Evolutionary conservation across 106 monocot genomes (phyloP).

Genomic region (Narthecium ossifragum): DNA sequence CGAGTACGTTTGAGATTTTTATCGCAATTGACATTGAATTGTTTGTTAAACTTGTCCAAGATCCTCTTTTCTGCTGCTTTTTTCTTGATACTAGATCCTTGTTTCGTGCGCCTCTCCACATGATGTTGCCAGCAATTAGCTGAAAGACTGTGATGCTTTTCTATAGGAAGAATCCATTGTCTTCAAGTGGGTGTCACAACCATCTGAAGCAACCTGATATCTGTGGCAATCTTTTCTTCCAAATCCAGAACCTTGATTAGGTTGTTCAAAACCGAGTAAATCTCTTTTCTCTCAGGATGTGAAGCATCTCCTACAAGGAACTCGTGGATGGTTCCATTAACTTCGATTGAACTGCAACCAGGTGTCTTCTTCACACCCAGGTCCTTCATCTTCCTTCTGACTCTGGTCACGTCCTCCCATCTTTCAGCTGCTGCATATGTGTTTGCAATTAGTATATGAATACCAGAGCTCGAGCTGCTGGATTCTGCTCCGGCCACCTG

Average conservation of each 20-base stretch:
- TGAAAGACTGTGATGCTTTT: too few species aligned
- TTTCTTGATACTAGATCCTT: too few species aligned
- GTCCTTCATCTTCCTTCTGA: conserved; percentile 32
- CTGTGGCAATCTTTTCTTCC: conserved; percentile 2
- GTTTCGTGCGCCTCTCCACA: too few species aligned
- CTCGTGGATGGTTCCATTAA: conserved; percentile 27
- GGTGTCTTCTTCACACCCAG: conserved; percentile 36
- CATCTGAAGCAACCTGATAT: too few species aligned
- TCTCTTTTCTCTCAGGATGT: conserved; percentile 10
- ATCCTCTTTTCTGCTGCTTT: too few species aligned
- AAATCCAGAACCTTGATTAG: conserved; percentile 12
- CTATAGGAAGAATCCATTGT: too few species aligned
- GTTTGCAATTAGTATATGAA: conserved; percentile 28
- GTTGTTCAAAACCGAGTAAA: conserved; percentile 9
- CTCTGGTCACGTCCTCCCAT: conserved; percentile 32
- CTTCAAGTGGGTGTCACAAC: too few species aligned
- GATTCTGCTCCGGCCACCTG: conserved; percentile 9
- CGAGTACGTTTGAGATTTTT: too few species aligned
- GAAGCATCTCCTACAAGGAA: conserved; percentile 35
- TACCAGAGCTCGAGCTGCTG: conserved; percentile 13
- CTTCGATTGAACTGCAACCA: conserved; percentile 48
- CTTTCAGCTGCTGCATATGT: conserved; percentile 32
- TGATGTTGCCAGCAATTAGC: too few species aligned
- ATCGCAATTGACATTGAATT: too few species aligned
- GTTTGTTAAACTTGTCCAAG: too few species aligned